These are phyloP conservation scores for Nidularia sp. DNA, from an alignment of 768 basidiomycete genomes.

Conservation along the genomic window DNA sequence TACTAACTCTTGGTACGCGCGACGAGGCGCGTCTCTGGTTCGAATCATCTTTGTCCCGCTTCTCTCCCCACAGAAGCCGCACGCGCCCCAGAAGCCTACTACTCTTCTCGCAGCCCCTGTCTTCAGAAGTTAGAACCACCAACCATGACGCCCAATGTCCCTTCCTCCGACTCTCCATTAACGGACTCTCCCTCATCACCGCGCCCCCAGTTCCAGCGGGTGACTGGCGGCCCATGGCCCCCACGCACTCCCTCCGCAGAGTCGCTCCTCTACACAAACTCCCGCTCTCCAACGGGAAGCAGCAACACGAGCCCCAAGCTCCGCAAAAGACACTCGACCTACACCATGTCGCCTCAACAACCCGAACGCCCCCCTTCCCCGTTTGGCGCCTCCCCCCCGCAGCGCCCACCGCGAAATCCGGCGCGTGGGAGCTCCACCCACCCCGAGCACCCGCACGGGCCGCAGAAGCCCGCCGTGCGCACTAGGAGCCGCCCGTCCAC, in stretches of 20 bases:
- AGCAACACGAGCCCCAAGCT: not conserved
- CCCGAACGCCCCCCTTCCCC: constrained; percentile 12
- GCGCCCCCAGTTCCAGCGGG: not conserved
- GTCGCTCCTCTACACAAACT: constrained; percentile 6
- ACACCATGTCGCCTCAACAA: constrained; percentile 10
- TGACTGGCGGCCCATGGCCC: not conserved
- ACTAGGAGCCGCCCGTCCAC: constrained; percentile 17
- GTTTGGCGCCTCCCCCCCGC: constrained; percentile 16
- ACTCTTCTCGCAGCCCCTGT: not conserved
- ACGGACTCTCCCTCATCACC: not conserved
- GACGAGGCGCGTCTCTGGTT: too few relatives aligned
- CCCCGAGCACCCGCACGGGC: not conserved
- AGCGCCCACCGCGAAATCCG: constrained; percentile 28
- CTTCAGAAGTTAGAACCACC: not conserved
- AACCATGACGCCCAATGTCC: not conserved
- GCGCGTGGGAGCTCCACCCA: constrained; percentile 12
- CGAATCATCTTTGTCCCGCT: too few relatives aligned
- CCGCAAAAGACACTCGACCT: constrained; percentile 13
- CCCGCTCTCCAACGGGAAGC: not conserved
- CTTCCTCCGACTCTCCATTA: not conserved
- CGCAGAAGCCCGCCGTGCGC: constrained; percentile 2
- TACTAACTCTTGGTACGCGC: too few relatives aligned
- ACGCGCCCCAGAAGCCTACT: not conserved
- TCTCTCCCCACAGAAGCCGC: too few relatives aligned
- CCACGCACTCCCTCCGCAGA: constrained; percentile 15